Base-by-base conservation (phyloP, 441 rosid genomes). In the Raphanus hybrid region DNA sequence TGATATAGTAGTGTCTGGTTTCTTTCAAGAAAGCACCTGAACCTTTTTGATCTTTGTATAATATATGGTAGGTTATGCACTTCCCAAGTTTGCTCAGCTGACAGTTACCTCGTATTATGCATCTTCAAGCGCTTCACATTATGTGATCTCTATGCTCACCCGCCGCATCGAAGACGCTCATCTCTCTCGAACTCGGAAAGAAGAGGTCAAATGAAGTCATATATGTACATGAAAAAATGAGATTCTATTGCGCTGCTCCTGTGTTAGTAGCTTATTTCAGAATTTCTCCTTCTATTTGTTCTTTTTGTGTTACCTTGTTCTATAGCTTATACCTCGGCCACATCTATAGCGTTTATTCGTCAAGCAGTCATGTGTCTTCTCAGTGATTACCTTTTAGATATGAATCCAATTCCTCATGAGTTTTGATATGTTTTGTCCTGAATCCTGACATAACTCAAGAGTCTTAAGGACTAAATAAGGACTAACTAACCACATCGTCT, bases 21-120 rank as follows among this genome's bases (percentile, higher is more conserved):
- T 67, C 8, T 76, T 26, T 61, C 4, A 61, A 37, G 54, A 67
- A 73, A 62, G 16, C 70, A 55, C 26, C 43, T 78, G 62, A 79
- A 62, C 11, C 11, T 3, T 61, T 29, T 61, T 16, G 58, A 29
- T 69, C 23, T 8, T 62, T 23, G 26, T 71, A 8, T 32, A 18
- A 67, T 64, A 78, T 58, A 69, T 73, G 26, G 77, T 67, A 94
- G 98, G 93, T 70, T 90, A 89, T 77, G 91, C 87, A 16, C 92
- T 92, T 77, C 99, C 96, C 8, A 80, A 82, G 88, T 92, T 94
- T 82, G 77, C 96, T 68, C 97, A 95, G 74, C 89, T 95, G 75
- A 82, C 90, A 6, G 96, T 89, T 70, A 92, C 94, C 37, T 92
- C 96, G n/a, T 91, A 92, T 81, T 91, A 91, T 55, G 92, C 94